These are phyloP conservation scores for Diaporthe aspalathi DNA, from an alignment of 2,329 filamentous ascomycete genomes.

Conservation along the genomic window DNA sequence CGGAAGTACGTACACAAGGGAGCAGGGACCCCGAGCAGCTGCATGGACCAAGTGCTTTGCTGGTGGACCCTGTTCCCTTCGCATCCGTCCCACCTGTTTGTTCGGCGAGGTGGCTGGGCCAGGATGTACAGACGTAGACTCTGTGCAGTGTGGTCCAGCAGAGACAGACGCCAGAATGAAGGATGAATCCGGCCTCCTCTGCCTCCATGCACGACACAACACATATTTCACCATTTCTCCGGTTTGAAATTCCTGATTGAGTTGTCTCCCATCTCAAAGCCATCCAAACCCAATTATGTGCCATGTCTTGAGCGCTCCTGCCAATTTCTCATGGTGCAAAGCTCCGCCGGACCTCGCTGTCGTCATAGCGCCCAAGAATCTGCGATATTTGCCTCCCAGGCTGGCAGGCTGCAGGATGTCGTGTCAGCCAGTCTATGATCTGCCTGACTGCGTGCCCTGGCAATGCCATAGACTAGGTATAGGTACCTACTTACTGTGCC, in stretches of 20 bases:
- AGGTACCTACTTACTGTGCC: background rate
- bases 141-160: too few species aligned
- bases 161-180: background rate
- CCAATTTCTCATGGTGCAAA: background rate
- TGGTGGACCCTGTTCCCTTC: conserved; percentile 4
- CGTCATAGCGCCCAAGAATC: background rate
- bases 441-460: background rate
- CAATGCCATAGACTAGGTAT: too few species aligned
- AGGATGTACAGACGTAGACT: too few species aligned
- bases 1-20: background rate
- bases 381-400: background rate
- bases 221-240: background rate
- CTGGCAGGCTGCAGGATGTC: background rate
- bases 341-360: background rate
- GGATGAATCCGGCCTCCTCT: background rate
- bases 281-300: background rate
- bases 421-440: background rate
- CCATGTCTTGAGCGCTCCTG: background rate
- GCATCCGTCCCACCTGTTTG: conserved; percentile 7
- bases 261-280: background rate
- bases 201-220: background rate
- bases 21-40: background rate
- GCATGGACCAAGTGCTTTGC: background rate
- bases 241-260: too few species aligned
- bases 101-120: too few species aligned